Percentiles rank a stretch among this genome's conserved stretches.
Conservation (phyloP, 2,329 filamentous ascomycete genomes). For the Huntiella savannae region DNA sequence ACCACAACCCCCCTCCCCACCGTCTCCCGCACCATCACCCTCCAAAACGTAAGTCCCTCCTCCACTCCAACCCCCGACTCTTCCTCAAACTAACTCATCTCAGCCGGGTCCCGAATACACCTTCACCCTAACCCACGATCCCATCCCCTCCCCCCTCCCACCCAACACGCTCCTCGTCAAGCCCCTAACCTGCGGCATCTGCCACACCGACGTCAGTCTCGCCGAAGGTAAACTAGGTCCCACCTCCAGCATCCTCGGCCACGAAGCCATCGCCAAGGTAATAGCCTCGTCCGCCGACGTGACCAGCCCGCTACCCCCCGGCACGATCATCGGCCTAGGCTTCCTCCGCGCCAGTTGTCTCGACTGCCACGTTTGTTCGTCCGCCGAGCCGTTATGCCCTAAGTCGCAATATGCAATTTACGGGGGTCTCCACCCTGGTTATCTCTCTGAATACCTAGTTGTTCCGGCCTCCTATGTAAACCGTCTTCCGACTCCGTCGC, state of each 20-base stretch:
- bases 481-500: constrained; percentile 35
- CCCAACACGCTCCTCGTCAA: not conserved
- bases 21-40: not conserved
- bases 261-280: constrained; percentile 1
- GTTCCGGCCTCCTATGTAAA: constrained; percentile 54
- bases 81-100: not conserved
- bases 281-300: not conserved
- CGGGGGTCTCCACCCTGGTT: constrained; percentile 54
- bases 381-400: not conserved
- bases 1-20: not conserved
- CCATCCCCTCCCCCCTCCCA: not conserved
- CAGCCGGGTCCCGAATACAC: not conserved
- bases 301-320: not conserved
- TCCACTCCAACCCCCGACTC: not conserved
- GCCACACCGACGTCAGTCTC: not conserved
- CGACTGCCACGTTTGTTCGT: not conserved
- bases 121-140: not conserved
- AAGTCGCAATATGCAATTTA: not conserved
- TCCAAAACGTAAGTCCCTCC: not conserved
- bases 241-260: not conserved
- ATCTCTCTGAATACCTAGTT: constrained; percentile 55
- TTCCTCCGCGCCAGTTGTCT: not conserved
- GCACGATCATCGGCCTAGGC: not conserved
- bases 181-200: not conserved
- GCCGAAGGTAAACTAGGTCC: not conserved